Base-by-base conservation (phyloP, 805 yeast genomes). In the Brettanomyces custersianus region DNA sequence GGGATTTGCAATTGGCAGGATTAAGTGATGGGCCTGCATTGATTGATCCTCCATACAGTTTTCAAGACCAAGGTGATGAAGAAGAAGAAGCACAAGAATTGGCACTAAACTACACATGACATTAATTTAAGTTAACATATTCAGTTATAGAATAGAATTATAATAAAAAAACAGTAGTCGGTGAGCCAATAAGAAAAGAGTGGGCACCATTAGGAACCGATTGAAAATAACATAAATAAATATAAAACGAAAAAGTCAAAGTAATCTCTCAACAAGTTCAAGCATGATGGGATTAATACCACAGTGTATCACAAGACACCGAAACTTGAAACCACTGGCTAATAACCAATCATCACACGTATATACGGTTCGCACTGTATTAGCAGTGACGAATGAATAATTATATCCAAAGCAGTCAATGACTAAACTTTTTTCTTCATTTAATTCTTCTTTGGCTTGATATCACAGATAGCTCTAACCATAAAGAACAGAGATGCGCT, bases 381-480 rank as follows among this genome's bases (percentile, higher is more conserved):
- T n/a, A n/a, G n/a, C n/a, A n/a, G n/a, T n/a, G n/a, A n/a, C n/a
- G n/a, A n/a, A n/a, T n/a, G n/a, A n/a, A n/a, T n/a, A n/a, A n/a
- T n/a, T n/a, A n/a, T n/a, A n/a, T n/a, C n/a, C n/a, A n/a, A n/a
- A n/a, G n/a, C n/a, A n/a, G n/a, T n/a, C n/a, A n/a, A n/a, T n/a
- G n/a, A n/a, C n/a, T n/a, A n/a, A n/a, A n/a, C n/a, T n/a, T n/a
- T n/a, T n/a, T n/a, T n/a, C n/a, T n/a, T n/a, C n/a, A 12, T 12
- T 29, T 29, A 29, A 8, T 29, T 29, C 31, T 29, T 41, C 46
- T 46, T 48, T 30, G 59, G 80, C 67, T 80, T 79, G 58, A 79
- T 66, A 57, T 87, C 88, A 29, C 65, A 54, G 44, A 72, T 52
- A 48, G 92, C 92, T 68, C 87, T 77, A 49, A 76, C 83, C 38